These are phyloP conservation scores for Ganoderma multipileum DNA, from an alignment of 1,284 basidiomycete species.

Conservation along the genomic window DNA sequence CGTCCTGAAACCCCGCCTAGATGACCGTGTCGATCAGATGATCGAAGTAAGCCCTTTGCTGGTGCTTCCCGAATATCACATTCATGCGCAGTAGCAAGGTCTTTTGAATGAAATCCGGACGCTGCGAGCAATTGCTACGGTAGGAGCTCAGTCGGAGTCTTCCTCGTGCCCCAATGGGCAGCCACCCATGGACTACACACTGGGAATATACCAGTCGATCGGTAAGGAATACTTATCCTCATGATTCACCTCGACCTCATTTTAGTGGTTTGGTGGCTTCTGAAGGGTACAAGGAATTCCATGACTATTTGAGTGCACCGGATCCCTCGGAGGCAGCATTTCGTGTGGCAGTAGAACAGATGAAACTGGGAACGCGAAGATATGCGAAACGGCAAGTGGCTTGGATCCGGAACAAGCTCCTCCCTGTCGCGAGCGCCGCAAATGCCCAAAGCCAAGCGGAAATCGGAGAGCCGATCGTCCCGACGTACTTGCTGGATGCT, in stretches of 20 bases:
- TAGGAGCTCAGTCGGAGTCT: constrained; percentile 5
- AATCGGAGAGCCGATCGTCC: constrained; percentile 39
- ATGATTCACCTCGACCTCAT: background rate
- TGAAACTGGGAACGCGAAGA: constrained; percentile 89
- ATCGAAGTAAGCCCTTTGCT: constrained; percentile 61
- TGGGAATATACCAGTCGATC: constrained; percentile 95
- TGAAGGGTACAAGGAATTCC: constrained; percentile 91
- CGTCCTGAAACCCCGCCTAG: constrained; percentile 72
- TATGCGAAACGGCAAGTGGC: constrained; percentile 93
- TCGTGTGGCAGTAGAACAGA: constrained; percentile 70
- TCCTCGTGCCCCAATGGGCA: constrained; percentile 1
- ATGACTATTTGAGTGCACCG: constrained; percentile 60
- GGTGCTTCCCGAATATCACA: constrained; percentile 7
- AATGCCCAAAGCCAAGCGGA: constrained; percentile 42
- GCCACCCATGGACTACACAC: constrained; percentile 61
- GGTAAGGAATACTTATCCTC: constrained; percentile 55
- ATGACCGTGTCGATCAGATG: constrained; percentile 90
- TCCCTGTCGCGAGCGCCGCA: constrained; percentile 74
- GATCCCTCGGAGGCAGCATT: constrained; percentile 55
- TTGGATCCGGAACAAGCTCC: constrained; percentile 92
- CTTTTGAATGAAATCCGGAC: constrained; percentile 83
- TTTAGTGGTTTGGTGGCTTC: background rate
- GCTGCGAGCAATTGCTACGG: constrained; percentile 48
- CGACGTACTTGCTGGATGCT: constrained; percentile 75
- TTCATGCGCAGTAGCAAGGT: constrained; percentile 63